These are phyloP conservation scores for Aegilops speltoides DNA, from an alignment of 176 grass and related monocot genomes.

Conservation along the genomic window DNA sequence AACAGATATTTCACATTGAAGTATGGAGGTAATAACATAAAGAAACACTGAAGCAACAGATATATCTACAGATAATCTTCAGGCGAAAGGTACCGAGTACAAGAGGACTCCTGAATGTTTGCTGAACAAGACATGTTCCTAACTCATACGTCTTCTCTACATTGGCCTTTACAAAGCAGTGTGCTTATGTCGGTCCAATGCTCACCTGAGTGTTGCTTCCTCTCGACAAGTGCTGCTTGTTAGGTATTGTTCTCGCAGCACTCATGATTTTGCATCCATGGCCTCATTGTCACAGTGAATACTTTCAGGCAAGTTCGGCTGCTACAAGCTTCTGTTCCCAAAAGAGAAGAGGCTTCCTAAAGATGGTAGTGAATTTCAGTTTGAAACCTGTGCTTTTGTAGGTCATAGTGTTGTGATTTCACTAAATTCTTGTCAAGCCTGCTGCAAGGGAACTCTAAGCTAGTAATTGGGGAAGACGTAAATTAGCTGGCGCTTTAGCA, in stretches of 20 bases:
- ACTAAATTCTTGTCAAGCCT: neutral
- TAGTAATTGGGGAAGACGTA: neutral
- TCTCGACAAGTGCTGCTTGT: neutral
- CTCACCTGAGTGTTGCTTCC: neutral
- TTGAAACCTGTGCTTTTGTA: neutral
- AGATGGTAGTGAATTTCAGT: neutral
- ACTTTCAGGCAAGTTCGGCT: neutral
- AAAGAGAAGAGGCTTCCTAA: neutral
- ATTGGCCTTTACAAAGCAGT: neutral
- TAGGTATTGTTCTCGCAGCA: neutral
- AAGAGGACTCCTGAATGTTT: neutral
- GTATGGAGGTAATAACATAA: neutral
- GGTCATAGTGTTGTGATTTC: neutral
- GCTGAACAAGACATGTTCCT: neutral
- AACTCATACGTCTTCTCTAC: neutral
- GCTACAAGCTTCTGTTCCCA: neutral
- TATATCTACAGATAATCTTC: neutral
- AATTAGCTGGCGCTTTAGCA: neutral
- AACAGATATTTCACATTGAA: neutral
- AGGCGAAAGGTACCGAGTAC: neutral
- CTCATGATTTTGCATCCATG: neutral
- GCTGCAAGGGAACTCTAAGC: neutral
- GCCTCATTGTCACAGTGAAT: neutral
- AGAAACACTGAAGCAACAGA: neutral
- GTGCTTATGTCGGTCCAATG: too few species aligned